Conservation (phyloP, 1,139 yeast genomes). For the Keqinozyma sinolaborantium region DNA sequence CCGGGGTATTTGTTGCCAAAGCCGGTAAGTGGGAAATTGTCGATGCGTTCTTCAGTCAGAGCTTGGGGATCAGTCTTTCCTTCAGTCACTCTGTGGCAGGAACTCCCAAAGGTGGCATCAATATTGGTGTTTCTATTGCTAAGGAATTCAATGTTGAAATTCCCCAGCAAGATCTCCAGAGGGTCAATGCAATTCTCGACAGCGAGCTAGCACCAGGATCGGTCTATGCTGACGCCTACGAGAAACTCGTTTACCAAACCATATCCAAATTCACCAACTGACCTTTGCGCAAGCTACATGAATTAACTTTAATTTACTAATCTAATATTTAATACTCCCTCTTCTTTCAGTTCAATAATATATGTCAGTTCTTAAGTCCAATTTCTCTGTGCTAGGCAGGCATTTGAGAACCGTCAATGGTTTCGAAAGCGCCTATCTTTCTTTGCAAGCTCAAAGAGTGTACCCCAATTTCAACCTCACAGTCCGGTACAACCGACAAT, state of each 20-base stretch:
- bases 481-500: not conserved
- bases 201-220: not conserved
- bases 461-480: not conserved
- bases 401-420: not conserved
- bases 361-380: too few relatives aligned
- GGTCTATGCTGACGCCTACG: not conserved
- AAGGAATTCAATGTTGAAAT: not conserved
- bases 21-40: conserved; percentile 14
- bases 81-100: conserved; percentile 18
- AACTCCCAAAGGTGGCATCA: conserved; percentile 14
- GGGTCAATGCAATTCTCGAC: not conserved
- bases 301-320: too few relatives aligned
- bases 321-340: too few relatives aligned
- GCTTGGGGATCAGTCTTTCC: conserved; percentile 16
- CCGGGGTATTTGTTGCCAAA: conserved; percentile 15
- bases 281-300: too few relatives aligned
- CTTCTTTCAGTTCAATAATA: not conserved
- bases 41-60: conserved; percentile 24
- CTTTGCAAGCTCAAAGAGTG: not conserved
- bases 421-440: not conserved
- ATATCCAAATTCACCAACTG: not conserved
- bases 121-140: not conserved
- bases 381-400: not conserved
- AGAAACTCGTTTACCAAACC: not conserved
- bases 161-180: not conserved